Conservation (phyloP, 352 stramenopile species). For the Pythium vanterpoolii region DNA sequence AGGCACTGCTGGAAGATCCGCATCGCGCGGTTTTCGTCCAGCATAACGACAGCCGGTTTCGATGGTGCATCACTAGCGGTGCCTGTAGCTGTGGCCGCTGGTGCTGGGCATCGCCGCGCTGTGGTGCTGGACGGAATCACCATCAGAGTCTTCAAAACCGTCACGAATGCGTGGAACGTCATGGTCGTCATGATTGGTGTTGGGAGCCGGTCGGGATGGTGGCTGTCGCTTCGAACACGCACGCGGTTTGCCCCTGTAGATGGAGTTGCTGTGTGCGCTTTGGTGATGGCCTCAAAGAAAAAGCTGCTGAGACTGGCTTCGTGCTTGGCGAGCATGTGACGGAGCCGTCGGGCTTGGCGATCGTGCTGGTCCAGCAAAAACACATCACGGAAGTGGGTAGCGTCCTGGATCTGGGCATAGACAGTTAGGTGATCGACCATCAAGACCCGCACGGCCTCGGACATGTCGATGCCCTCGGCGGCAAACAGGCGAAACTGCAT, state of each 20-base stretch:
- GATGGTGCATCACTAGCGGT: not conserved
- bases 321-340: slow-evolving; percentile 31
- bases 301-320: slow-evolving; percentile 33
- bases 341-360: slow-evolving; percentile 16
- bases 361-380: slow-evolving; percentile 35
- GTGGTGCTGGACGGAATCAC: slow-evolving; percentile 7
- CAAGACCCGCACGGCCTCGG: slow-evolving; percentile 43
- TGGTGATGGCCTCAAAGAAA: slow-evolving; percentile 35
- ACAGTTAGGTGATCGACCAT: slow-evolving; percentile 49
- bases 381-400: slow-evolving; percentile 52
- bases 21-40: slow-evolving; percentile 52
- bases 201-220: not conserved
- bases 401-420: slow-evolving; percentile 63
- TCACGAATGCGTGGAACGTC: slow-evolving; percentile 17
- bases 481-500: slow-evolving; percentile 33
- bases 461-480: slow-evolving; percentile 60
- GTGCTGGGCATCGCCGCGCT: not conserved
- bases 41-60: not conserved
- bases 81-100: not conserved
- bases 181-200: slow-evolving; percentile 10
- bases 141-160: not conserved
- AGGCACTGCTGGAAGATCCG: slow-evolving; percentile 63
- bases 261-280: not conserved
- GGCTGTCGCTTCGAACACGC: slow-evolving; percentile 7
- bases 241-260: not conserved